Percentiles rank a stretch among this genome's conserved stretches.
Evolutionary conservation across 768 basidiomycete genomes (phyloP).

Genomic region (Coprinellus aureogranulatus): DNA sequence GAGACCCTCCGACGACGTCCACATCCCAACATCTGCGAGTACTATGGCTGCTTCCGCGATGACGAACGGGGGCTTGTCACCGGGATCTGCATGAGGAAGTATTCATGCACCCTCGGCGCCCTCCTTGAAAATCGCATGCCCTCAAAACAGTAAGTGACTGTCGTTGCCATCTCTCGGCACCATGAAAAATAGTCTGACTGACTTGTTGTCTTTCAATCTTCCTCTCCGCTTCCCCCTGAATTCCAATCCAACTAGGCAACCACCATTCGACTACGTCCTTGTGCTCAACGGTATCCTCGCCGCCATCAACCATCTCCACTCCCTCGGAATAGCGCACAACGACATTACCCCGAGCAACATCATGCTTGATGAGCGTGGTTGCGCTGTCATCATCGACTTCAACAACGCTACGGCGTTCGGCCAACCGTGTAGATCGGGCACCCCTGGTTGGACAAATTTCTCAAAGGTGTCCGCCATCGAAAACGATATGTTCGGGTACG

Average conservation of each 20-base stretch:
- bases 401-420: conserved; percentile 16
- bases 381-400: conserved; percentile 25
- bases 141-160: conserved; percentile 9
- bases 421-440: conserved; percentile 13
- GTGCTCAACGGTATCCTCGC: conserved; percentile 13
- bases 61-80: conserved; percentile 8
- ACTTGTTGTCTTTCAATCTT: not conserved
- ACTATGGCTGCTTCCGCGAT: conserved; percentile 18
- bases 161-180: not conserved
- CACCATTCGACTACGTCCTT: conserved; percentile 9
- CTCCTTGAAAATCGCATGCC: conserved; percentile 7
- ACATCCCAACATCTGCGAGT: conserved; percentile 20
- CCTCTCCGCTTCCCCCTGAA: not conserved
- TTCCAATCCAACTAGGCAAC: conserved; percentile 5
- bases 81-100: conserved; percentile 16
- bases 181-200: not conserved
- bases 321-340: conserved; percentile 22
- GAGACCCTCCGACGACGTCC: conserved; percentile 14
- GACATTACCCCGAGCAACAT: conserved; percentile 26
- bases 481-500: conserved; percentile 13
- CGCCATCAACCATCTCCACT: conserved; percentile 20
- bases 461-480: conserved; percentile 9
- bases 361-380: conserved; percentile 20
- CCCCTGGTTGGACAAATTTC: conserved; percentile 14
- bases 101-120: conserved; percentile 10